Percentiles rank a stretch among this genome's conserved stretches.
phyloP scores from a whole-genome alignment of 2,329 filamentous ascomycete species.

The Orbilia oligospora region DNA sequence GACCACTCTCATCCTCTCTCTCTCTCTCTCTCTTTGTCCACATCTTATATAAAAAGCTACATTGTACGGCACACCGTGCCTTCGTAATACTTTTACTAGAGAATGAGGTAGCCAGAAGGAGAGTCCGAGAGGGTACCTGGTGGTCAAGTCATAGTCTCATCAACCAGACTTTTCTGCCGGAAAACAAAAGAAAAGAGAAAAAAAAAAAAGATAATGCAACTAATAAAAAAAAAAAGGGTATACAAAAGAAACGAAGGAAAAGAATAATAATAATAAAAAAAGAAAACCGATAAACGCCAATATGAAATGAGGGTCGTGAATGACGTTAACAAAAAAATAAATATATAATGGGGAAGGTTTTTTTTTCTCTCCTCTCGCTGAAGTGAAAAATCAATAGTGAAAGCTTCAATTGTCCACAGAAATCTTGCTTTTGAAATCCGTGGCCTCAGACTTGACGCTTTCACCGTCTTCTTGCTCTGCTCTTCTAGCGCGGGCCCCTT shows the following conservation, averaged over 20 bases:
- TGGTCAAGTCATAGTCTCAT: constrained; percentile 15
- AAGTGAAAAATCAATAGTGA: background rate
- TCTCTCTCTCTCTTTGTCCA: no score
- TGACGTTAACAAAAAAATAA: constrained; percentile 46
- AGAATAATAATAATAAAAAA: background rate
- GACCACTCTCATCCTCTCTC: background rate
- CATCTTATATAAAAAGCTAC: background rate
- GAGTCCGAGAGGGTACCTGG: no score
- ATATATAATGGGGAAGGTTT: constrained; percentile 19
- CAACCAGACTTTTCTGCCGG: constrained; percentile 2
- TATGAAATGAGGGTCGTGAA: constrained; percentile 51
- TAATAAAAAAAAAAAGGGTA: constrained; percentile 44
- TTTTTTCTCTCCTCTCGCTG: no score
- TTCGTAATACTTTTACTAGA: background rate
- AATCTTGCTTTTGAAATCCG: constrained; percentile 39
- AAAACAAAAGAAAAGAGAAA: constrained; percentile 31
- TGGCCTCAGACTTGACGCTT: constrained; percentile 42
- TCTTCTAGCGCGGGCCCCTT: constrained; percentile 71
- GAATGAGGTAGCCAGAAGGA: background rate
- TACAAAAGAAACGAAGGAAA: constrained; percentile 42
- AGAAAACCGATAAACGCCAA: constrained; percentile 38
- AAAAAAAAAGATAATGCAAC: constrained; percentile 7
- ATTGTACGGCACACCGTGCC: background rate
- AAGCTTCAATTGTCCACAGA: constrained; percentile 8
- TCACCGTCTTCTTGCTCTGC: constrained; percentile 61